Conservation (phyloP, 371 early-diverging fungal genomes). For the Haplosporangium sp. region DNA sequence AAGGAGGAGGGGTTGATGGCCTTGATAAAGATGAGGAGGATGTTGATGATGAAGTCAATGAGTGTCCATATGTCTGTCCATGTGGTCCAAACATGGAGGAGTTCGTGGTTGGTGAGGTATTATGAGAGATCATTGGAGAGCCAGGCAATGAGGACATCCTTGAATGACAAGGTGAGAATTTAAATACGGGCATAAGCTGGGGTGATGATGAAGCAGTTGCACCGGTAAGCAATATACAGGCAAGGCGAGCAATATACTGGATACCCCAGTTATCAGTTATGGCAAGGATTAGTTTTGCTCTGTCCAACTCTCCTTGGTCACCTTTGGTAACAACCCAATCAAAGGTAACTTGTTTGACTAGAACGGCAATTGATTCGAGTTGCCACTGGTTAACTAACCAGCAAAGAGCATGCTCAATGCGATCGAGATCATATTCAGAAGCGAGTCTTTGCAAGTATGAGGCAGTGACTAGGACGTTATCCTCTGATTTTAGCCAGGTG, state of each 20-base stretch:
- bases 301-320: constrained; percentile 65
- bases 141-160: constrained; percentile 28
- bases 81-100: constrained; percentile 13
- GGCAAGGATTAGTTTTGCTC: constrained; percentile 66
- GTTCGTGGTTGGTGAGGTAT: neutral
- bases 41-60: neutral
- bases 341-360: constrained; percentile 73
- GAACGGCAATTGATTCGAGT: constrained; percentile 70
- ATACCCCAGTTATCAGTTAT: constrained; percentile 72
- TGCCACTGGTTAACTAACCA: constrained; percentile 82
- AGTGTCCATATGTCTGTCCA: constrained; percentile 7
- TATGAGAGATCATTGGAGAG: constrained; percentile 7
- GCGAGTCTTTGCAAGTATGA: constrained; percentile 78
- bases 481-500: constrained; percentile 79
- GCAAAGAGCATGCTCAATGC: constrained; percentile 75
- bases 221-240: constrained; percentile 34
- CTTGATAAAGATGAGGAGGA: neutral
- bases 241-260: constrained; percentile 67
- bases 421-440: constrained; percentile 75
- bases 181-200: constrained; percentile 56
- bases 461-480: constrained; percentile 77
- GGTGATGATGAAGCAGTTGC: constrained; percentile 49
- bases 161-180: constrained; percentile 46
- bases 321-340: constrained; percentile 73
- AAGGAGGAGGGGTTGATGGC: constrained; percentile 5